Conservation (phyloP, 331 rosid species). For the Erythrophleum ivorense region DNA sequence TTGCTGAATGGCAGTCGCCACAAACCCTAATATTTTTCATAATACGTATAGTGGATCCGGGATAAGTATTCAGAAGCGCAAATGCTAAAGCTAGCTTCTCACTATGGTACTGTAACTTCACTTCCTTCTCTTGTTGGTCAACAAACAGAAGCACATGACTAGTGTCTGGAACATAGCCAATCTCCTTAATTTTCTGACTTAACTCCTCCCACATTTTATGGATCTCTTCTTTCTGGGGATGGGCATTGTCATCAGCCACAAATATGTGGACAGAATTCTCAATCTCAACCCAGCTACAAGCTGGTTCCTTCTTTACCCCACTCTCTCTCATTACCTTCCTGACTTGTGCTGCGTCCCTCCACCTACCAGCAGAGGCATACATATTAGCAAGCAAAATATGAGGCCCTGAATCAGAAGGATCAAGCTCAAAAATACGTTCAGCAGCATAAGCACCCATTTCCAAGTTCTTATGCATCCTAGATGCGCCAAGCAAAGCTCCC, state of each 20-base stretch:
- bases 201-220: constrained; percentile 52
- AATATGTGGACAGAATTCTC: constrained; percentile 52
- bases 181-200: constrained; percentile 51
- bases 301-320: constrained; percentile 60
- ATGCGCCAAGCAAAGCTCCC: constrained; percentile 63
- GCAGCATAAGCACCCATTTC: constrained; percentile 57
- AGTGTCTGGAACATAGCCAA: constrained; percentile 63
- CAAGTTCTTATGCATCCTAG: constrained; percentile 51
- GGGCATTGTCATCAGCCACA: constrained; percentile 48
- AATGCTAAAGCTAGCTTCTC: constrained; percentile 64
- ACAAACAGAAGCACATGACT: constrained; percentile 55
- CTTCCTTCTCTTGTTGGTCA: constrained; percentile 54
- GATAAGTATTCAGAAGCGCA: constrained; percentile 55
- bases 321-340: constrained; percentile 52
- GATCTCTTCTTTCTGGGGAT: constrained; percentile 52
- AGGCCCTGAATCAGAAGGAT: constrained; percentile 55
- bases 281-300: constrained; percentile 65
- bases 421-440: constrained; percentile 52
- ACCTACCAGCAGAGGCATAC: constrained; percentile 59
- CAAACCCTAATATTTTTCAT: constrained; percentile 63
- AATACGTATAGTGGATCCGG: constrained; percentile 56
- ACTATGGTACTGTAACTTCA: constrained; percentile 54
- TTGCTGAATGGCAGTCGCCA: constrained; percentile 60
- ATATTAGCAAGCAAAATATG: constrained; percentile 53
- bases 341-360: constrained; percentile 55